Base-by-base conservation (phyloP, 73 alveolate genomes). In the Paramecium sexaurelia region DNA sequence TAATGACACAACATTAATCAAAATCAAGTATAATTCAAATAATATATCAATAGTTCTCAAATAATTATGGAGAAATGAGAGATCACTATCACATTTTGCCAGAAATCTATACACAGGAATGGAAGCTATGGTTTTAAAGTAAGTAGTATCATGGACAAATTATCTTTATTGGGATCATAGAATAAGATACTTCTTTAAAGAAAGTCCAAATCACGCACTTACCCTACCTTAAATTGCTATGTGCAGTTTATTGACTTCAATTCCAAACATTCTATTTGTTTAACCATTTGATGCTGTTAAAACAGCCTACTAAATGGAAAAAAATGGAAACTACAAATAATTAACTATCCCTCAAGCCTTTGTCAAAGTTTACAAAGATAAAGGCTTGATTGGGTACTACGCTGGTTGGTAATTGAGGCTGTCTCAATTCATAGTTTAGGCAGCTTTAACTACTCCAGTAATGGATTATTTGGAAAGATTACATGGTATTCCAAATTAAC, bases 401-500 rank as follows among this genome's bases (percentile, higher is more conserved):
- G 68, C 90, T 22, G 90, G 75, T 24, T 78, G 90, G 90, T 22
- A 43, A 11, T 6, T 45, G 1, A 37, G 90, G 41, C 5, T 45
- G 68, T 29, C 73, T 43, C 7, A 39, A 39, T 78, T 78, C n/a
- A 24, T 78, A 10, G 20, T 78, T 19, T 43, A 78, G 55, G 90
- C 90, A 36, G 39, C 55, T 13, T 39, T 78, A 29, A 41, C 75
- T 78, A 78, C 90, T 41, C 73, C 68, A 45, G 73, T 78, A 41
- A 39, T 78, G 73, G 90, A 78, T 43, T 78, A 78, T 45, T 78
- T 78, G 90, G 90, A 78, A 45, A 78, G 90, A 78, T 24, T 45
- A 19, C 90, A 78, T 43, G 90, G 90, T 43, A 11, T 78, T 19
- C 75, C 90, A 26, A 61, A 61, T 61, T 41, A 61, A 61, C 83